Percentiles rank a stretch among this genome's conserved stretches.
These are phyloP conservation scores for Chalaropsis thielavioides DNA, from an alignment of 2,329 filamentous ascomycete genomes.

Conservation along the genomic window DNA sequence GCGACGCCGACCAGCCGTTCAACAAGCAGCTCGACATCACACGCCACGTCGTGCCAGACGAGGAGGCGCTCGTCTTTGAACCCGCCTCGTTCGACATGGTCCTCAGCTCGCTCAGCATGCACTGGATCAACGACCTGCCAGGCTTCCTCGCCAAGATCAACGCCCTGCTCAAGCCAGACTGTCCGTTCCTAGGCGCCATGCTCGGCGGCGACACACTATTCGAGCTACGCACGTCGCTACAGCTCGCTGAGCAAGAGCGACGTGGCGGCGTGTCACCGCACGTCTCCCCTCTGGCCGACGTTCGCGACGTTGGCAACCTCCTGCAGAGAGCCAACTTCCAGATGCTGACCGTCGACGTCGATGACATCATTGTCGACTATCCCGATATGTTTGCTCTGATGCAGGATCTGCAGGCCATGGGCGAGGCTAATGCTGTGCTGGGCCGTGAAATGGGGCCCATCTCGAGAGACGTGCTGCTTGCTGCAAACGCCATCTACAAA, in stretches of 20 bases:
- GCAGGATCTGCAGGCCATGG: conserved; percentile 92
- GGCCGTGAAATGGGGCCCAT: conserved; percentile 71
- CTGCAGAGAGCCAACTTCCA: conserved; percentile 82
- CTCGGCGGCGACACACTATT: conserved; percentile 87
- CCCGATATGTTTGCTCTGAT: conserved; percentile 82
- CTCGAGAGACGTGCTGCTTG: conserved; percentile 68
- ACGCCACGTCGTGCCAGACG: conserved; percentile 58
- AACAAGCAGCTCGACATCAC: conserved; percentile 59
- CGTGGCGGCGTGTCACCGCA: conserved; percentile 84
- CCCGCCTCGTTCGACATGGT: conserved; percentile 75
- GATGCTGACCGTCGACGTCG: conserved; percentile 89
- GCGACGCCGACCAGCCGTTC: conserved; percentile 61
- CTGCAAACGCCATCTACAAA: conserved; percentile 76
- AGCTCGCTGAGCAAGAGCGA: conserved; percentile 81
- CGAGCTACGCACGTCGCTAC: conserved; percentile 82
- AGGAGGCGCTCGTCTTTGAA: conserved; percentile 66
- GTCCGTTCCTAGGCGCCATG: conserved; percentile 90
- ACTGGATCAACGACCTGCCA: conserved; percentile 96
- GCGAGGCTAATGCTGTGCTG: conserved; percentile 78
- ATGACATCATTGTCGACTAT: conserved; percentile 93
- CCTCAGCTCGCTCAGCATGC: conserved; percentile 73
- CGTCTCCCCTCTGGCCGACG: conserved; percentile 81
- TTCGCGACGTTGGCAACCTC: conserved; percentile 77
- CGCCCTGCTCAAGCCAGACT: conserved; percentile 72
- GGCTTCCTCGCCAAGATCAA: conserved; percentile 75